Evolutionary conservation across 257 asterid species (phyloP).

Genomic region (Penstemon eatonii): DNA sequence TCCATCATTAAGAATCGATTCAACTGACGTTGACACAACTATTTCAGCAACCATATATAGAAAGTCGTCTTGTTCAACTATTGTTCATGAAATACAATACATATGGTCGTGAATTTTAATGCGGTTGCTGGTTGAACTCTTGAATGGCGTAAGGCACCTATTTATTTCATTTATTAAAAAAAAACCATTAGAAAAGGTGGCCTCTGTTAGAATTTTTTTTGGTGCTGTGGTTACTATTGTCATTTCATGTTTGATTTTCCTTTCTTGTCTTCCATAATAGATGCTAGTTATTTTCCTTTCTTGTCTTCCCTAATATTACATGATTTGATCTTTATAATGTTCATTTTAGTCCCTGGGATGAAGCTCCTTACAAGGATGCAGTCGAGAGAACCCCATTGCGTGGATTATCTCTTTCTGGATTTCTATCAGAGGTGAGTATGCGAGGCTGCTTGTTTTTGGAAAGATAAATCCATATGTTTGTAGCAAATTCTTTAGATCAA

Average conservation of each 20-base stretch:
- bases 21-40: conserved; percentile 6
- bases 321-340: conserved; percentile 37
- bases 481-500: conserved; percentile 17
- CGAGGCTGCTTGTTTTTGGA: conserved; percentile 24
- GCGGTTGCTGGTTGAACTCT: not conserved
- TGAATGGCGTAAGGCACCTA: not conserved
- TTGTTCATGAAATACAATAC: conserved; percentile 1
- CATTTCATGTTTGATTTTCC: not conserved
- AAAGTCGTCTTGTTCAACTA: conserved; percentile 2
- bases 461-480: conserved; percentile 1
- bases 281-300: conserved; percentile 20
- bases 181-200: not conserved
- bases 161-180: not conserved
- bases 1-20: not conserved
- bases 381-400: conserved; percentile 77
- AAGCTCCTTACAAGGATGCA: conserved; percentile 86
- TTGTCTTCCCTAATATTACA: conserved; percentile 21
- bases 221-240: not conserved
- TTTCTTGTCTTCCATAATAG: conserved; percentile 10
- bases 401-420: conserved; percentile 80
- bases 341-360: conserved; percentile 82
- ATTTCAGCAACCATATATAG: not conserved
- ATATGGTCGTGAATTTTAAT: not conserved
- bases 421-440: conserved; percentile 81
- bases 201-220: not conserved